Conservation (phyloP, 495 filamentous ascomycete genomes). For the Tuber melanosporum region DNA sequence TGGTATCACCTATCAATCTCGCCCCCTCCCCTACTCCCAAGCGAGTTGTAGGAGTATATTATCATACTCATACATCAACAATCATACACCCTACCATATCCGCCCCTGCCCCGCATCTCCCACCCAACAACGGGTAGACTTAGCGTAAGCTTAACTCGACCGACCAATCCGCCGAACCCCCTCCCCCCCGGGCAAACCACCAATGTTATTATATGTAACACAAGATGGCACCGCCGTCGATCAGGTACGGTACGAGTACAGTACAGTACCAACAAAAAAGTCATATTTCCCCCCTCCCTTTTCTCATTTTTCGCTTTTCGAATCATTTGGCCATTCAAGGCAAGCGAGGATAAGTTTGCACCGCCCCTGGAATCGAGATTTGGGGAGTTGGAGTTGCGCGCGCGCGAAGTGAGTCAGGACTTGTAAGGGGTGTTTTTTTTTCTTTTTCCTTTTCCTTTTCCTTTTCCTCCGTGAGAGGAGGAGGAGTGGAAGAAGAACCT, state of each 20-base stretch:
- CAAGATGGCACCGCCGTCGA: not conserved
- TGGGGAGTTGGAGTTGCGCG: not conserved
- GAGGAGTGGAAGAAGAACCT: no score
- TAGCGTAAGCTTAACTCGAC: not conserved
- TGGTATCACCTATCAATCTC: not conserved
- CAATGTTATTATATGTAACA: not conserved
- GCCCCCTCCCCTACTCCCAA: not conserved
- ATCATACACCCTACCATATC: no score
- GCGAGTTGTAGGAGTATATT: not conserved
- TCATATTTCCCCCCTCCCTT: not conserved
- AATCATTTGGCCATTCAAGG: no score
- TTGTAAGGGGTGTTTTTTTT: not conserved
- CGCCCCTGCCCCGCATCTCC: not conserved
- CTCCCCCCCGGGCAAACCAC: not conserved
- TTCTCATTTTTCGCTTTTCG: not conserved
- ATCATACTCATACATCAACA: no score
- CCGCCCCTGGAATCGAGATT: no score
- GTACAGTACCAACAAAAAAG: not conserved
- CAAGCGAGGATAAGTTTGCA: no score
- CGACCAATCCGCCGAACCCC: not conserved
- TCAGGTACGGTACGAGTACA: not conserved
- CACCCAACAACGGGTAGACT: not conserved
- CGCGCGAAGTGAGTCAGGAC: not conserved
- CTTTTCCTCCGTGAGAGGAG: no score
- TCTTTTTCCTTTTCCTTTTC: not conserved